Evolutionary conservation across 2,329 filamentous ascomycete genomes (phyloP).

Genomic region (Ceratocystis alfenasii): DNA sequence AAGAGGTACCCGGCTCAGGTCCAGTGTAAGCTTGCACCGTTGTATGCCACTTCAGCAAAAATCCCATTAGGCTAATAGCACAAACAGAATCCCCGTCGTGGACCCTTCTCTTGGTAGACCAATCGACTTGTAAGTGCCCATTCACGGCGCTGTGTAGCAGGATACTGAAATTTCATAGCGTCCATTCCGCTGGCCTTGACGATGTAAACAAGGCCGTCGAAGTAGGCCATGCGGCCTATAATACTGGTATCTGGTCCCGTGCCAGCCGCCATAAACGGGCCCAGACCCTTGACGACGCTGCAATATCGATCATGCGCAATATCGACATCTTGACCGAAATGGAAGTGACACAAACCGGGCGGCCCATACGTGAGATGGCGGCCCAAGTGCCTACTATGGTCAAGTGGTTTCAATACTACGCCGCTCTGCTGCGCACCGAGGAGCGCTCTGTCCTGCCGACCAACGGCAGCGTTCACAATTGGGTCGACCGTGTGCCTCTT

Average conservation of each 20-base stretch:
- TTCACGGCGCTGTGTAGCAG: no score
- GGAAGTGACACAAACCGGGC: constrained; percentile 37
- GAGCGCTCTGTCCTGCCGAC: constrained; percentile 37
- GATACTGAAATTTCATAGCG: background rate
- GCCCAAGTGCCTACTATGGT: constrained; percentile 32
- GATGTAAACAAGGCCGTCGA: constrained; percentile 39
- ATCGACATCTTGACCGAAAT: constrained; percentile 35
- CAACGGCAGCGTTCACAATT: constrained; percentile 33
- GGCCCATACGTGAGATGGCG: constrained; percentile 31
- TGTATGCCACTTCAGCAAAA: background rate
- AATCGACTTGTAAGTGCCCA: constrained; percentile 36
- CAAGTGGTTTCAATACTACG: constrained; percentile 33
- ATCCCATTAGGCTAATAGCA: background rate
- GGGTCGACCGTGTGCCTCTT: constrained; percentile 42
- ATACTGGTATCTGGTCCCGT: constrained; percentile 35
- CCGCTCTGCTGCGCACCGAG: constrained; percentile 33
- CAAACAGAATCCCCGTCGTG: constrained; percentile 38
- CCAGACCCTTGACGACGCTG: constrained; percentile 36
- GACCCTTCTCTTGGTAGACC: constrained; percentile 42
- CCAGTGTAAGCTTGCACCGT: constrained; percentile 33
- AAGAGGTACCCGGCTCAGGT: constrained; percentile 30
- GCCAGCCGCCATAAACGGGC: constrained; percentile 33
- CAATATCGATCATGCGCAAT: constrained; percentile 32
- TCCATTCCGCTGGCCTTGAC: constrained; percentile 30
- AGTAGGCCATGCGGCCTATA: constrained; percentile 35